Conservation (phyloP, 1,139 yeast species). For the Protomyces macrosporus region DNA sequence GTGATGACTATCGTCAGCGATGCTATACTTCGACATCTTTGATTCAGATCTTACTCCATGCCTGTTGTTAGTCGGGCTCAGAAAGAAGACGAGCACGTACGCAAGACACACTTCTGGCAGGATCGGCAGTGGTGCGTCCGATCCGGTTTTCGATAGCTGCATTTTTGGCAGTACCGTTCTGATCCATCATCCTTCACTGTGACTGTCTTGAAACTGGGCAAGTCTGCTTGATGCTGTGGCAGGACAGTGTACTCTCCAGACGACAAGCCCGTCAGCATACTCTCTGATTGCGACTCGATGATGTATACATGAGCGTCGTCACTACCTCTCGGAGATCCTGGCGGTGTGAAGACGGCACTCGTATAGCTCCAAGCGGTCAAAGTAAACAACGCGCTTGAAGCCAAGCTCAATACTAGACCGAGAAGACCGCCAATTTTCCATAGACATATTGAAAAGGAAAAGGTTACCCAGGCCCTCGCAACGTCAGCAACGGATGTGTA, state of each 20-base stretch:
- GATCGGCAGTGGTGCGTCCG: constrained; percentile 28
- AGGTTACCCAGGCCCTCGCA: constrained; percentile 17
- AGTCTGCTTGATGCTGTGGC: constrained; percentile 4
- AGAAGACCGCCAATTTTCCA: constrained; percentile 1
- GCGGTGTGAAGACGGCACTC: constrained; percentile 24
- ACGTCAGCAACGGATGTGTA: background rate
- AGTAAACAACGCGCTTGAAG: constrained; percentile 3
- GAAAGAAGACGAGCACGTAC: background rate
- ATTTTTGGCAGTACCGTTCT: constrained; percentile 27
- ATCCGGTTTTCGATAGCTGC: constrained; percentile 24
- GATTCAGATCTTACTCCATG: constrained; percentile 10
- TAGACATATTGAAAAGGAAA: constrained; percentile 13
- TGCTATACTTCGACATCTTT: background rate
- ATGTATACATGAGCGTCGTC: background rate
- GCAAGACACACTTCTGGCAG: constrained; percentile 24
- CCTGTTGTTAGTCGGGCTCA: constrained; percentile 1
- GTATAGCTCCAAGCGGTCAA: constrained; percentile 24
- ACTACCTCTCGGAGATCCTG: constrained; percentile 23
- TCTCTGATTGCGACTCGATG: background rate
- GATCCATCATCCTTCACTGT: constrained; percentile 27
- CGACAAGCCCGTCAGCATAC: background rate
- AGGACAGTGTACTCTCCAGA: background rate
- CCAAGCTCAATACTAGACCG: background rate
- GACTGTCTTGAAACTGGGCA: constrained; percentile 11
- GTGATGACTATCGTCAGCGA: constrained; percentile 10